A percentile compares a stretch with the other conserved stretches of the same genome.
These are phyloP conservation scores for Rubia tinctorum DNA, from an alignment of 305 asterid genomes.

Conservation along the genomic window DNA sequence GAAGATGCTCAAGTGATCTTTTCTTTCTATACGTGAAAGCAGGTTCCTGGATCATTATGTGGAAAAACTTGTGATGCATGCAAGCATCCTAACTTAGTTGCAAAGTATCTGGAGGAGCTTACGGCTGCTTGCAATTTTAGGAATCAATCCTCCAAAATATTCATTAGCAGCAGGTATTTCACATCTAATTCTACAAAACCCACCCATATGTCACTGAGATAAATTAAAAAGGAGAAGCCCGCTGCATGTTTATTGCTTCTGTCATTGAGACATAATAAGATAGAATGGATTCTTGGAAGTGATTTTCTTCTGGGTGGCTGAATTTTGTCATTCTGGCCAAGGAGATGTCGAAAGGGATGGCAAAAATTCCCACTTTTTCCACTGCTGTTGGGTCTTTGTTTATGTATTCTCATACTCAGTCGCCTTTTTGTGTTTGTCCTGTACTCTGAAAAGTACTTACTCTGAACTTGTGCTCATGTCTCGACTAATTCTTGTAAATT, in stretches of 20 bases:
- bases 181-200: conserved; percentile 2
- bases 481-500: not conserved
- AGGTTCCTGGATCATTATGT: conserved; percentile 72
- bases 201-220: not conserved
- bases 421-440: not conserved
- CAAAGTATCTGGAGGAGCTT: conserved; percentile 75
- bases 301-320: not conserved
- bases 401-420: not conserved
- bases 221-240: not conserved
- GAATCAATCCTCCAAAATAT: conserved; percentile 65
- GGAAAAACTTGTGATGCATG: conserved; percentile 87
- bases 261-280: not conserved
- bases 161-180: conserved; percentile 69
- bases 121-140: conserved; percentile 43
- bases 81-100: conserved; percentile 64
- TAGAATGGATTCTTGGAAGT: not conserved
- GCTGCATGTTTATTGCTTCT: not conserved
- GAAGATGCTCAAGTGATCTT: conserved; percentile 10
- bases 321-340: not conserved
- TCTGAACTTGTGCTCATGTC: not conserved
- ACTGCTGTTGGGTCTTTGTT: not conserved
- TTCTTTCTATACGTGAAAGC: conserved; percentile 29
- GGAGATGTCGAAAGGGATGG: not conserved
- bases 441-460: not conserved
- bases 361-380: not conserved